Base-by-base conservation (phyloP, 1,139 yeast species). In the Candida sanyaensis region DNA sequence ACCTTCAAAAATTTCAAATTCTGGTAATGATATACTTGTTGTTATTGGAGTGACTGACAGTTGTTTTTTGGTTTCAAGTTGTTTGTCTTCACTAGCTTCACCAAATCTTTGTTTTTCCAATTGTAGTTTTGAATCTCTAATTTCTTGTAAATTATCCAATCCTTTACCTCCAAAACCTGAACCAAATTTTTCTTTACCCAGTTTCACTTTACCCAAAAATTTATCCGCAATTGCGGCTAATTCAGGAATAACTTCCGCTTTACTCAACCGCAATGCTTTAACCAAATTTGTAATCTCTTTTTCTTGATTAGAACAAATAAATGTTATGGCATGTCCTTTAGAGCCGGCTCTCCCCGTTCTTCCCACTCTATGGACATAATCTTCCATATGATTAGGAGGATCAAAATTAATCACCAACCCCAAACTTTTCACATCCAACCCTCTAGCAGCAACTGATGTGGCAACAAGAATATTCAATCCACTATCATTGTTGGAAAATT, bases 111-210 rank as follows among this genome's bases (percentile, higher is more conserved):
- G 70, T 53, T 80, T 71, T 59, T 86, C 86, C 43, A 75, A 59
- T 47, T 72, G 75, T 50, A 83, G 73, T 32, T 77, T 78, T 37
- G 73, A 77, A 30, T 84, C 85, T 45, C 98, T 73, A 9, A 80
- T 75, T 45, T 81, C 82, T 52, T 89, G 96, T 42, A 93, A 70
- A 53, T 86, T 86, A 42, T 87, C 96, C 48, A 93, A 75, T 1
- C 99, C 99, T 59, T 88, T 86, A 23, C 99, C 99, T 2, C 97
- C 96, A 70, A 91, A 93, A 0, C 99, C 99, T 49, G 81, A 80
- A 21, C 79, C 75, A 47, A 80, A 74, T 59, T 83, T 84, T 53
- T 79, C 91, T 51, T 84, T 81, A 0, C 96, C 97, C 2, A 73
- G 62, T 54, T 85, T 83, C 50, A 91, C 78, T 50, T 85, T 89